Conservation (phyloP, 2,329 filamentous ascomycete genomes). For the Berkeleyomyces basicola region DNA sequence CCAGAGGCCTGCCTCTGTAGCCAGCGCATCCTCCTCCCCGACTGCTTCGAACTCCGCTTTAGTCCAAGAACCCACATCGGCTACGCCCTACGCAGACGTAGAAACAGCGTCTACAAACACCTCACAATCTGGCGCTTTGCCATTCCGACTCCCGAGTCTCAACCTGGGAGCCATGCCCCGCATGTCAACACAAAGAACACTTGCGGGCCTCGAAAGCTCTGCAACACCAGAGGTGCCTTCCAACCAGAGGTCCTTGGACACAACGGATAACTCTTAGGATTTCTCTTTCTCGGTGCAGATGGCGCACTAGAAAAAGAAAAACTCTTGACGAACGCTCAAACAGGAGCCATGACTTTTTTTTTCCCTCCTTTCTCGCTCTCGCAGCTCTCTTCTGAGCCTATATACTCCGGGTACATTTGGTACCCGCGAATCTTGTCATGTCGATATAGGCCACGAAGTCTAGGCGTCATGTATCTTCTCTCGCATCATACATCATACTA, state of each 20-base stretch:
- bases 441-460: neutral
- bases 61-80: neutral
- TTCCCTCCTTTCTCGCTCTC: neutral
- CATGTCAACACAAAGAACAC: constrained; percentile 41
- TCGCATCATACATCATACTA: neutral
- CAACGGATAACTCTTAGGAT: neutral
- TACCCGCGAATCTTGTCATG: neutral
- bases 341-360: neutral
- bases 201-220: constrained; percentile 18
- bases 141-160: constrained; percentile 33
- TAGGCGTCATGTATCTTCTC: neutral
- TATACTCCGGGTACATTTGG: neutral
- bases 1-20: neutral
- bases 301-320: neutral
- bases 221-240: constrained; percentile 3
- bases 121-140: constrained; percentile 23
- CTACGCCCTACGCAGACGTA: neutral
- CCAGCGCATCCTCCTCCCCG: neutral
- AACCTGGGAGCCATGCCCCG: constrained; percentile 33
- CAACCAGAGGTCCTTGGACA: neutral
- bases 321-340: neutral
- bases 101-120: neutral
- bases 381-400: neutral
- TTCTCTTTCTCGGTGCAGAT: neutral
- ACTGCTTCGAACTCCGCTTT: neutral